These are phyloP conservation scores for Hypholoma fasciculare DNA, from an alignment of 768 basidiomycete genomes.

Conservation along the genomic window DNA sequence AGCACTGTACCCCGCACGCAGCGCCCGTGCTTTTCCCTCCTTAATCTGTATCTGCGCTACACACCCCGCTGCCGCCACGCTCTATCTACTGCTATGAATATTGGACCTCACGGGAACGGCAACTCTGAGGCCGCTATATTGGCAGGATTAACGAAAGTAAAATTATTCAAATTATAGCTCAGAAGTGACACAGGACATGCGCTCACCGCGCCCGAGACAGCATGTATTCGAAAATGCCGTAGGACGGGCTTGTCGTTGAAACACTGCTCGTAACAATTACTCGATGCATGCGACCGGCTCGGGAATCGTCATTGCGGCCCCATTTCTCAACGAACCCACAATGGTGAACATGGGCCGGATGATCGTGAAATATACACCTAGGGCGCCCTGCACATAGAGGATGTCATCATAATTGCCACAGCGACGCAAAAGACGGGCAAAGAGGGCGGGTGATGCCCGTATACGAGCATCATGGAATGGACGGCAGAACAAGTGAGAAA, in stretches of 20 bases:
- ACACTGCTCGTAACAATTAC: no score
- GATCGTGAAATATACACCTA: conserved; percentile 71
- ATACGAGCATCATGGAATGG: neutral
- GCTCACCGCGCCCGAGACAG: neutral
- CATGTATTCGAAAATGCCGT: neutral
- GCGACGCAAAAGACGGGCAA: conserved; percentile 11
- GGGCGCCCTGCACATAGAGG: conserved; percentile 66
- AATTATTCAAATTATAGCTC: no score
- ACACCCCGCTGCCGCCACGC: no score
- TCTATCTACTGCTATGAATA: no score
- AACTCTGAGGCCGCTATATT: no score
- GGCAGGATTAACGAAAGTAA: neutral
- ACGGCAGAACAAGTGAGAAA: conserved; percentile 5
- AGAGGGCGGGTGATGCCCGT: conserved; percentile 18
- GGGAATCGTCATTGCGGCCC: conserved; percentile 53
- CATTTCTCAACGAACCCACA: conserved; percentile 44
- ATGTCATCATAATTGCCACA: conserved; percentile 17
- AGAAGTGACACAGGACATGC: no score
- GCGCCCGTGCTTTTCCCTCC: no score
- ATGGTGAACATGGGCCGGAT: conserved; percentile 81
- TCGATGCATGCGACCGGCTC: conserved; percentile 30
- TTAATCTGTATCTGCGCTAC: no score
- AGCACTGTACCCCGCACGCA: no score
- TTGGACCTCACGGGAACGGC: no score
- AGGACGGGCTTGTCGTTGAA: no score